Conservation (phyloP, 441 rosid species). For the Erodium chrysanthum region DNA sequence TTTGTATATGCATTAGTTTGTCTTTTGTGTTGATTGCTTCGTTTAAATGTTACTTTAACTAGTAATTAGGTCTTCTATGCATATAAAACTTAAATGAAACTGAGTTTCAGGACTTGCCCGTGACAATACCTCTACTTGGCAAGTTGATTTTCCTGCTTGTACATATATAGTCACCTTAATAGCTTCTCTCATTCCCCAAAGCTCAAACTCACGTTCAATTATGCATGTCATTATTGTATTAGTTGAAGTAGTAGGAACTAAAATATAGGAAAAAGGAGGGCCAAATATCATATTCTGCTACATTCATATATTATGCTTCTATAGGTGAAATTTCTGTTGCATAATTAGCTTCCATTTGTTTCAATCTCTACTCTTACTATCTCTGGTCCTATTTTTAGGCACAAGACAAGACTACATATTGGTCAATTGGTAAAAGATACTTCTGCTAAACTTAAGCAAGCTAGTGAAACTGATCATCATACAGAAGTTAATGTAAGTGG, state of each 20-base stretch:
- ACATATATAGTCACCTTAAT: too few relatives aligned
- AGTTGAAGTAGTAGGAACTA: background rate
- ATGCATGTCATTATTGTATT: too few relatives aligned
- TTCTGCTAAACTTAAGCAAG: slow-evolving; percentile 35
- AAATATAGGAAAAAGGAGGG: background rate
- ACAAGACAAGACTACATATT: slow-evolving; percentile 49
- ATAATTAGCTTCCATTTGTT: background rate
- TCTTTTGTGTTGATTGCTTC: background rate
- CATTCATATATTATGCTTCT: background rate
- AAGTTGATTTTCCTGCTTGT: too few relatives aligned
- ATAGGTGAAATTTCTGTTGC: background rate
- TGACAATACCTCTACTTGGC: too few relatives aligned
- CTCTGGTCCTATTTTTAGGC: slow-evolving; percentile 25
- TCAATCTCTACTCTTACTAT: background rate
- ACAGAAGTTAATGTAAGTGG: slow-evolving; percentile 30
- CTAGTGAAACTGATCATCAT: slow-evolving; percentile 47
- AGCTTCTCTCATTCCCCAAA: too few relatives aligned
- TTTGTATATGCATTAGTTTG: background rate
- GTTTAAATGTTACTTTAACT: too few relatives aligned
- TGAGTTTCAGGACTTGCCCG: too few relatives aligned
- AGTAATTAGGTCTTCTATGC: too few relatives aligned
- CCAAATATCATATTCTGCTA: background rate
- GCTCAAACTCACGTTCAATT: too few relatives aligned
- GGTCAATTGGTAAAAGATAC: slow-evolving; percentile 42
- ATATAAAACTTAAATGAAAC: too few relatives aligned